These are phyloP conservation scores for Penicillium brasilianum DNA, from an alignment of 2,329 filamentous ascomycete species.

Conservation along the genomic window DNA sequence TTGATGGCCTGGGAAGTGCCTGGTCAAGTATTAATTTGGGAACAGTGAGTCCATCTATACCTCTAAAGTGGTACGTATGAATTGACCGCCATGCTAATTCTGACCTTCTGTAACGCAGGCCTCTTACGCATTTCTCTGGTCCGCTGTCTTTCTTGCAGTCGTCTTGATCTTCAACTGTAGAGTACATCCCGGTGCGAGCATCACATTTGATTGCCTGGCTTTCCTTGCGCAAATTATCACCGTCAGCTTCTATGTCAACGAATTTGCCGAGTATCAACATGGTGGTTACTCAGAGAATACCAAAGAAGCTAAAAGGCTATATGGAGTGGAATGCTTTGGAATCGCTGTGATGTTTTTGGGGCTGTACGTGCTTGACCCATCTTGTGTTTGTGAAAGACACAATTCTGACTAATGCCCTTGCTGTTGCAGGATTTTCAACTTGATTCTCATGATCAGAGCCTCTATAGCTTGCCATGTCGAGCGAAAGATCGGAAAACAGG, in stretches of 20 bases:
- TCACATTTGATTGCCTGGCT: constrained; percentile 22
- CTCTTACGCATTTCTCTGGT: constrained; percentile 24
- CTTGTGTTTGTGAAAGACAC: background rate
- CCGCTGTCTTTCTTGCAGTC: constrained; percentile 23
- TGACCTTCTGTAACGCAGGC: background rate
- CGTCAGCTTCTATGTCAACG: constrained; percentile 16
- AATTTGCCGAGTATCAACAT: constrained; percentile 13
- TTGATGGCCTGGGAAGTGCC: constrained; percentile 19
- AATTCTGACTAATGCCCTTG: background rate
- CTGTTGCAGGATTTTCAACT: constrained; percentile 15
- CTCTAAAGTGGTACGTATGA: background rate
- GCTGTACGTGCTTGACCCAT: constrained; percentile 13
- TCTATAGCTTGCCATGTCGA: constrained; percentile 19
- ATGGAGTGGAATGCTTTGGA: constrained; percentile 21
- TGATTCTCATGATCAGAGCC: constrained; percentile 19
- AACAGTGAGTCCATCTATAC: constrained; percentile 4
- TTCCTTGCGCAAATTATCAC: constrained; percentile 20
- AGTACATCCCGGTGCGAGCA: constrained; percentile 18
- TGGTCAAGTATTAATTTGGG: constrained; percentile 20
- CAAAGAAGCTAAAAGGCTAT: constrained; percentile 7
- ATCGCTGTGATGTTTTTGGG: constrained; percentile 22
- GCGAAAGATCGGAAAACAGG: constrained; percentile 13
- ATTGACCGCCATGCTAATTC: background rate
- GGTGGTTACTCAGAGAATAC: constrained; percentile 19
- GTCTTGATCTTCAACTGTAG: constrained; percentile 25